These are phyloP conservation scores for Metschnikowia lunata DNA, from an alignment of 805 yeast genomes.

Conservation along the genomic window DNA sequence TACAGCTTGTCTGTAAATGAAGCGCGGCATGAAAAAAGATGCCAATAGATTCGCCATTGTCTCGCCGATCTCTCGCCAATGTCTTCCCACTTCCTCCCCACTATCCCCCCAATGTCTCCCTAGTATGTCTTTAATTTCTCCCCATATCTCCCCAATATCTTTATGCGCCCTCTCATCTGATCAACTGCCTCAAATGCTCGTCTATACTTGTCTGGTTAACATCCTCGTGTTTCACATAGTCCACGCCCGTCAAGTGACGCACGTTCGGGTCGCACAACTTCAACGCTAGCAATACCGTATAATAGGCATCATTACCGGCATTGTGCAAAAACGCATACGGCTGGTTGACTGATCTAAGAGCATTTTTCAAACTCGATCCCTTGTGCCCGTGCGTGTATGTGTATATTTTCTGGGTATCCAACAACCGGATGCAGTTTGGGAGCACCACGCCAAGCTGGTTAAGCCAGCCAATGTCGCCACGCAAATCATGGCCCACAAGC, in stretches of 20 bases:
- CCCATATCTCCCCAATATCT: too few relatives aligned
- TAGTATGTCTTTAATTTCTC: too few relatives aligned
- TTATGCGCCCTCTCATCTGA: too few relatives aligned
- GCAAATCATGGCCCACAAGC: conserved; percentile 18
- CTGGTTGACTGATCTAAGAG: conserved; percentile 15
- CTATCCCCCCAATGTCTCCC: too few relatives aligned
- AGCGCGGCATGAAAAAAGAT: too few relatives aligned
- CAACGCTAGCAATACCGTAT: conserved; percentile 23
- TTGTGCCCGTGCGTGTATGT: conserved; percentile 11
- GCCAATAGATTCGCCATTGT: too few relatives aligned
- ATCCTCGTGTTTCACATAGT: neutral
- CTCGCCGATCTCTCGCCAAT: too few relatives aligned
- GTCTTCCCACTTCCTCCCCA: too few relatives aligned
- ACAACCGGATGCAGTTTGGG: conserved; percentile 2
- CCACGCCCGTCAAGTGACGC: conserved; percentile 2
- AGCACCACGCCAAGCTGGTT: conserved; percentile 8
- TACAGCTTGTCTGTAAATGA: too few relatives aligned
- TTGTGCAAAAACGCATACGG: conserved; percentile 12
- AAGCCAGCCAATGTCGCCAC: conserved; percentile 16
- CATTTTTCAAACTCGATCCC: conserved; percentile 20
- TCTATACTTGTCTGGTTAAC: too few relatives aligned
- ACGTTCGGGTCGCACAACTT: conserved; percentile 21
- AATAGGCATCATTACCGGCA: conserved; percentile 26
- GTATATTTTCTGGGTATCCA: conserved; percentile 20
- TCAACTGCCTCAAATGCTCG: too few relatives aligned